Evolutionary conservation across 2,329 filamentous ascomycete genomes (phyloP), one percentile per base, ranked within the genome.

Genomic region (Fusarium pininemorale): DNA sequence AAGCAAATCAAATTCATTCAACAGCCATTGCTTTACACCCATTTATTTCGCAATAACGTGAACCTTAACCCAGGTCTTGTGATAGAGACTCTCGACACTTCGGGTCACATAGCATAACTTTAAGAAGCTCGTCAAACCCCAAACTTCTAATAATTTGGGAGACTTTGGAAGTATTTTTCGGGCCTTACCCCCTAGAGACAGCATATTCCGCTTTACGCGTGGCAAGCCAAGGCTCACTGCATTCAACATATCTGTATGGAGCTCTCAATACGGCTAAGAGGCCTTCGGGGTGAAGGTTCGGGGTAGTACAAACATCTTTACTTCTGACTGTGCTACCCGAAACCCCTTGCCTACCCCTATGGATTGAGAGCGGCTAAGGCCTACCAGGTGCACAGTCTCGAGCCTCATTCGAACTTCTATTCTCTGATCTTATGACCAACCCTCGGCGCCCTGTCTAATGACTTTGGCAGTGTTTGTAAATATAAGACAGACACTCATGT

Each of bases 211-310:
- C 11, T 13, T 22, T 20, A 12, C 24, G 28, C 24, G 18, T 12
- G 5, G 24, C 7, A 54, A 8, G 0, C 2, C 3, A n/a, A 39
- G 14, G 10, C 18, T 39, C 18, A 3, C 14, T 22, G 9, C 32
- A 53, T 53, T 3, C 5, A 15, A 2, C 13, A 9, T 28, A 7
- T 28, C 51, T 7, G 11, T 0, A 54, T n/a, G 2, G 4, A 18
- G 18, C 5, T 39, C 9, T 13, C 10, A 26, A 16, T 13, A 10
- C 18, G 24, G 50, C 22, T 15, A 22, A 12, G 4, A 8, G 6
- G 3, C 16, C 32, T 8, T 9, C 12, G 3, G 4, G 3, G 12
- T 1, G 5, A 11, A 26, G 3, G 2, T 12, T 22, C 6, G 24
- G 14, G n/a, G 24, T 28, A 16, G 7, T 2, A 28, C 24, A 54